Conservation (phyloP, 768 basidiomycete genomes). For the Harrya chromipes region DNA sequence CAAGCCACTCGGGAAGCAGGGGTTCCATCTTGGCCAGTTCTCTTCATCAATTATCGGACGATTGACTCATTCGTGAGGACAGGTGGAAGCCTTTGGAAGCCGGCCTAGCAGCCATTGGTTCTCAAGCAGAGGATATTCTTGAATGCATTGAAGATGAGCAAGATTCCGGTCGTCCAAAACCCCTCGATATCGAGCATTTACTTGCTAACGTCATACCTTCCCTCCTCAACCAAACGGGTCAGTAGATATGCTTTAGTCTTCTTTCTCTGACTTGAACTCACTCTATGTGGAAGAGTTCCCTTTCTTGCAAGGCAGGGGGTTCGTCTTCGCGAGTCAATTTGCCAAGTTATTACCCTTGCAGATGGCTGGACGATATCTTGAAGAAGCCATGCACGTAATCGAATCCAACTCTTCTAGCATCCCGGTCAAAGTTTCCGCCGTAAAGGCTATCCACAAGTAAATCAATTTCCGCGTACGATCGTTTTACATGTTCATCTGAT, state of each 20-base stretch:
- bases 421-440: constrained; percentile 93
- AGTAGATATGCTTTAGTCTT: constrained; percentile 17
- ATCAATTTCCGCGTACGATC: constrained; percentile 19
- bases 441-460: constrained; percentile 91
- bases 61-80: constrained; percentile 4
- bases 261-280: not conserved
- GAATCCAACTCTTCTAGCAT: constrained; percentile 67
- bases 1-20: constrained; percentile 53
- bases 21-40: constrained; percentile 58
- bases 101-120: constrained; percentile 75
- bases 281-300: constrained; percentile 57
- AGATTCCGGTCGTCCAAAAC: constrained; percentile 56
- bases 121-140: constrained; percentile 71
- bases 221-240: constrained; percentile 69
- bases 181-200: constrained; percentile 75
- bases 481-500: constrained; percentile 3
- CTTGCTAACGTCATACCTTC: constrained; percentile 79
- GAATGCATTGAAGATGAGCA: constrained; percentile 77
- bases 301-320: constrained; percentile 92
- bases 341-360: constrained; percentile 67
- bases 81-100: constrained; percentile 96
- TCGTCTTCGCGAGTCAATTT: constrained; percentile 92
- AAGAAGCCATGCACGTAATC: constrained; percentile 82
- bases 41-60: not conserved
- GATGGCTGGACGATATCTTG: constrained; percentile 81